Conservation (phyloP, 495 filamentous ascomycete species). For the Aspergillus leporis region DNA sequence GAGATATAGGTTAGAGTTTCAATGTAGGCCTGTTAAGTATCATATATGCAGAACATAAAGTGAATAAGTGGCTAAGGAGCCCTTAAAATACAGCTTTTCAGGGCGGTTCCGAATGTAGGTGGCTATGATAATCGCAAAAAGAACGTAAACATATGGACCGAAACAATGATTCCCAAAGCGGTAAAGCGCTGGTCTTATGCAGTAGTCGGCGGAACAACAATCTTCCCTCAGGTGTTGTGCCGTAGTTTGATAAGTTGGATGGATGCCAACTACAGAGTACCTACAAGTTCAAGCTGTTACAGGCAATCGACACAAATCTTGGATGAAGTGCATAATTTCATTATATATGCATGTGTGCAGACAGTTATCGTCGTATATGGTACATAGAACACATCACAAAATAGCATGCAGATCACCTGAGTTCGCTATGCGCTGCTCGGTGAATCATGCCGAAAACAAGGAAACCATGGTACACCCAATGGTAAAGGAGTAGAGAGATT, state of each 20-base stretch:
- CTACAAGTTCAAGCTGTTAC: too few relatives aligned
- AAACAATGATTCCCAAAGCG: constrained; percentile 20
- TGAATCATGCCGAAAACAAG: constrained; percentile 18
- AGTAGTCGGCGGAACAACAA: constrained; percentile 3
- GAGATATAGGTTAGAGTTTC: constrained; percentile 2
- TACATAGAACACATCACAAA: constrained; percentile 24
- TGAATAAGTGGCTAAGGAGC: not conserved
- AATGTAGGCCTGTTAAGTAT: constrained; percentile 9
- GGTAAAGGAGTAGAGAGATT: constrained; percentile 40
- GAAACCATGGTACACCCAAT: constrained; percentile 15
- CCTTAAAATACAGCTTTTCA: constrained; percentile 16
- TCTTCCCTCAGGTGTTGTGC: not conserved
- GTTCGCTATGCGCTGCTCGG: constrained; percentile 39
- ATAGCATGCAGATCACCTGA: constrained; percentile 27
- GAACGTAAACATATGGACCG: constrained; percentile 31
- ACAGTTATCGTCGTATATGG: constrained; percentile 34
- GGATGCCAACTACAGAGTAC: not conserved
- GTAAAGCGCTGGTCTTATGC: constrained; percentile 18
- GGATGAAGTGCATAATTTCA: constrained; percentile 10
- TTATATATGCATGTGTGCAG: constrained; percentile 32
- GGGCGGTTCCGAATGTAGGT: constrained; percentile 1
- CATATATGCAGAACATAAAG: constrained; percentile 11
- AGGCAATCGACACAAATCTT: not conserved
- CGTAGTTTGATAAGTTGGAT: not conserved
- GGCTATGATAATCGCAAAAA: constrained; percentile 16